These are phyloP conservation scores for Amanita bisporigera DNA, from an alignment of 1,284 basidiomycete genomes.

Conservation along the genomic window DNA sequence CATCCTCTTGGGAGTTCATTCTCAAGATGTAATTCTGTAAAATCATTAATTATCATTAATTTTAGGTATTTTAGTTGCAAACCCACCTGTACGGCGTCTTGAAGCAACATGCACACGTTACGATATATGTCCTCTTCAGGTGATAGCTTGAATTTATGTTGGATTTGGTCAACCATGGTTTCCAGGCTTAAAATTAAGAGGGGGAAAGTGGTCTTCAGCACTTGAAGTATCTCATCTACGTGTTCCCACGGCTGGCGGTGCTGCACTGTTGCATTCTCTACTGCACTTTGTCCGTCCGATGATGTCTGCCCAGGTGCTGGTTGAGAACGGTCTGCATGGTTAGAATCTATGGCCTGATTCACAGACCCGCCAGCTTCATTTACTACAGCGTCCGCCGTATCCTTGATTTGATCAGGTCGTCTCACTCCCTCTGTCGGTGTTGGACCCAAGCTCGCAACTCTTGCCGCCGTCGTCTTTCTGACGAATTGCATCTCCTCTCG, in stretches of 20 bases:
- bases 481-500: slow-evolving; percentile 84
- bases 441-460: slow-evolving; percentile 36
- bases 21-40: slow-evolving; percentile 67
- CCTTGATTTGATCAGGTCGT: slow-evolving; percentile 38
- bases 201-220: slow-evolving; percentile 97
- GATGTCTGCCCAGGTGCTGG: slow-evolving; percentile 12
- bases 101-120: slow-evolving; percentile 84
- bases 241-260: slow-evolving; percentile 87
- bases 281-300: slow-evolving; percentile 22
- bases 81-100: slow-evolving; percentile 70
- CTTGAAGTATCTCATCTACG: slow-evolving; percentile 94
- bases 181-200: slow-evolving; percentile 95
- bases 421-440: slow-evolving; percentile 34
- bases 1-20: slow-evolving; percentile 72
- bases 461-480: slow-evolving; percentile 47
- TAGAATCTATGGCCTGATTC: neutral
- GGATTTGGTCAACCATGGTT: slow-evolving; percentile 97
- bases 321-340: slow-evolving; percentile 10
- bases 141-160: slow-evolving; percentile 88
- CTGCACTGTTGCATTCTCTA: slow-evolving; percentile 39
- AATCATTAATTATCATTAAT: slow-evolving; percentile 8
- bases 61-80: neutral
- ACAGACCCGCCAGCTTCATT: slow-evolving; percentile 28
- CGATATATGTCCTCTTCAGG: slow-evolving; percentile 97
- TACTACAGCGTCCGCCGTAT: slow-evolving; percentile 29